Conservation (phyloP, 228 moss, liverwort and hornwort genomes). For the Sphagnum fallax region DNA sequence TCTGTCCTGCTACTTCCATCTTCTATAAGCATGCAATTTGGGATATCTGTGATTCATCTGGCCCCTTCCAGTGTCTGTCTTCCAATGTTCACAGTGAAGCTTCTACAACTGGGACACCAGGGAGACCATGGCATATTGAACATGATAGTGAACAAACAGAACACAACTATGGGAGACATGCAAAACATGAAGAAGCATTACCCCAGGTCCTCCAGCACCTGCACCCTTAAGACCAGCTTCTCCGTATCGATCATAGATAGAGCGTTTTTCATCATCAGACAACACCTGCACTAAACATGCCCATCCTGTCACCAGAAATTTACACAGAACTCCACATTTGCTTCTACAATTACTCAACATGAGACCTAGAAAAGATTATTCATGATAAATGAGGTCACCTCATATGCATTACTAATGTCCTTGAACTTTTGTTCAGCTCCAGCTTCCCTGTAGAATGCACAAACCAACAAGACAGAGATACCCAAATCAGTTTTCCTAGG, state of each 20-base stretch:
- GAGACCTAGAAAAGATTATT: no score
- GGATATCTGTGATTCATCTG: no score
- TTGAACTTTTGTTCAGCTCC: constrained; percentile 99
- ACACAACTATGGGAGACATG: no score
- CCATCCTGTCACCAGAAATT: background rate
- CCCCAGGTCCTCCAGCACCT: constrained; percentile 89
- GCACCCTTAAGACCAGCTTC: constrained; percentile 98
- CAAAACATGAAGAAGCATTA: constrained; percentile 12
- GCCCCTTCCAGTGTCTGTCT: no score
- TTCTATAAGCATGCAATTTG: no score
- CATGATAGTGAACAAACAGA: no score
- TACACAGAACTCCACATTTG: no score
- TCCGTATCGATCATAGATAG: constrained; percentile 87
- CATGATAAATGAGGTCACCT: constrained; percentile 36
- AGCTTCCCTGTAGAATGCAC: constrained; percentile 42
- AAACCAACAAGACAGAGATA: background rate
- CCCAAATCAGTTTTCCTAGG: background rate
- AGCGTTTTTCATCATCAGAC: constrained; percentile 95
- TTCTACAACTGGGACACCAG: no score
- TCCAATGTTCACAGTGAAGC: no score
- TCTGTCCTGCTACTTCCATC: no score
- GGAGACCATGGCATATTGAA: no score
- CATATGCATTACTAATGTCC: constrained; percentile 97
- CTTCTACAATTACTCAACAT: no score
- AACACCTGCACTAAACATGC: constrained; percentile 47